Conservation (phyloP, 257 asterid species). For the Gynochthodes officinalis region DNA sequence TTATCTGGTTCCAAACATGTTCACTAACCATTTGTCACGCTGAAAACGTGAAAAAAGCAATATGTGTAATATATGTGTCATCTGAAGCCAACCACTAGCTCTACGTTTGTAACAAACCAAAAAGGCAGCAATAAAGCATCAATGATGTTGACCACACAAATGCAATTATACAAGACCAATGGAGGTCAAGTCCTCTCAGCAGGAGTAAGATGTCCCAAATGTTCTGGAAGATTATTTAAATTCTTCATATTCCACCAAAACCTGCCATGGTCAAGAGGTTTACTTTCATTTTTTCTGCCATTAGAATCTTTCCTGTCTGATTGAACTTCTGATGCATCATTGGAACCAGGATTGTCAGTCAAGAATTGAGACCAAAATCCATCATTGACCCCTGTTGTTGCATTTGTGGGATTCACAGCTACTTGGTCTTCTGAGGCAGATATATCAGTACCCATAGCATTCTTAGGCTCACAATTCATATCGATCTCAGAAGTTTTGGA, state of each 20-base stretch:
- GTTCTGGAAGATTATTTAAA: constrained; percentile 61
- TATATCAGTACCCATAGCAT: constrained; percentile 25
- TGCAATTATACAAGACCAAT: not conserved
- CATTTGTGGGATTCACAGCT: constrained; percentile 32
- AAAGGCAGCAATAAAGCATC: not conserved
- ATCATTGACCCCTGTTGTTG: constrained; percentile 71
- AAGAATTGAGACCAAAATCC: constrained; percentile 94
- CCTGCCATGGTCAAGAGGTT: constrained; percentile 42
- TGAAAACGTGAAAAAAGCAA: not conserved
- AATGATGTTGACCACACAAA: not conserved
- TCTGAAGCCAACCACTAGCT: constrained; percentile 6
- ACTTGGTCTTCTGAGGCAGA: constrained; percentile 36
- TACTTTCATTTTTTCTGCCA: constrained; percentile 46
- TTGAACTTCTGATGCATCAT: constrained; percentile 45
- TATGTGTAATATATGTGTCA: not conserved
- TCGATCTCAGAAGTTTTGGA: constrained; percentile 46
- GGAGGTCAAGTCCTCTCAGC: constrained; percentile 62
- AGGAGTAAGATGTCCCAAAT: constrained; percentile 81
- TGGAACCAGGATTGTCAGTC: constrained; percentile 82
- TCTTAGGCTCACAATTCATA: constrained; percentile 62
- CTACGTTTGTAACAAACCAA: constrained; percentile 1
- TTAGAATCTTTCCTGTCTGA: constrained; percentile 39
- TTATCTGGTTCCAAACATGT: not conserved
- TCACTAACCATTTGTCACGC: not conserved
- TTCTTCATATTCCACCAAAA: constrained; percentile 68